Base-by-base conservation (phyloP, 768 basidiomycete species). In the Tulasnella sp. region DNA sequence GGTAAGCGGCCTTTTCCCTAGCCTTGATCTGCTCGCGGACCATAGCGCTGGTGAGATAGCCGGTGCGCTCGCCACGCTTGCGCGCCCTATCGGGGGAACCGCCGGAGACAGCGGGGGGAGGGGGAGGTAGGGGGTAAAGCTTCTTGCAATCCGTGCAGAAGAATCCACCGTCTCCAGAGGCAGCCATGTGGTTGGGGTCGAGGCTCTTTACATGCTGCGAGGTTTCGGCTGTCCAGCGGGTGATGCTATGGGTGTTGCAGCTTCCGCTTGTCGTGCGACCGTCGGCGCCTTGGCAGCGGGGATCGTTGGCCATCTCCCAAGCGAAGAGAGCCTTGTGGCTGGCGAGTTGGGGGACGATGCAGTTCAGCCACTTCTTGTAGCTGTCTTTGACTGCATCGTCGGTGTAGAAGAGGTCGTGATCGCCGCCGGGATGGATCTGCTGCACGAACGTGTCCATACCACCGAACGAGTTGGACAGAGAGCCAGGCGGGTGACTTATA, bases 101-200 rank as follows among this genome's bases (percentile, higher is more conserved):
- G 87, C 85, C 5, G 44, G 76, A 21, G 79, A 85, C n/a, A n/a
- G n/a, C 85, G 3, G 88, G 82, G 5, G 88, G 82, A 1, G 83
- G 74, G 42, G 85, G 44, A 44, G 44, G n/a, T n/a, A n/a, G 78
- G 62, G 86, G 88, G 83, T 89, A 91, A 8, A 91, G 81, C 82
- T 92, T 92, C 10, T 86, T 84, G 80, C 80, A 79, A 21, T 62
- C 86, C 0, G 84, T 82, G 80, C 92, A 93, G 77, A 90, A 85
- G 82, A 89, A 93, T 8, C 92, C 92, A 81, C 89, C 88, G 81
- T 83, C 92, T 90, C 92, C 92, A 34, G 91, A 86, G 24, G 90
- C 87, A 62, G 92, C 86, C 46, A 92, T 85, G 83, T 93, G 92
- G 81, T 92, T 92, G 8, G 88, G 88, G 83, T 93, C 92, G 36